A percentile compares a stretch with the other conserved stretches of the same genome.
phyloP scores from a whole-genome alignment of 2,329 filamentous ascomycete species.

The Ceratocystis papillata region DNA sequence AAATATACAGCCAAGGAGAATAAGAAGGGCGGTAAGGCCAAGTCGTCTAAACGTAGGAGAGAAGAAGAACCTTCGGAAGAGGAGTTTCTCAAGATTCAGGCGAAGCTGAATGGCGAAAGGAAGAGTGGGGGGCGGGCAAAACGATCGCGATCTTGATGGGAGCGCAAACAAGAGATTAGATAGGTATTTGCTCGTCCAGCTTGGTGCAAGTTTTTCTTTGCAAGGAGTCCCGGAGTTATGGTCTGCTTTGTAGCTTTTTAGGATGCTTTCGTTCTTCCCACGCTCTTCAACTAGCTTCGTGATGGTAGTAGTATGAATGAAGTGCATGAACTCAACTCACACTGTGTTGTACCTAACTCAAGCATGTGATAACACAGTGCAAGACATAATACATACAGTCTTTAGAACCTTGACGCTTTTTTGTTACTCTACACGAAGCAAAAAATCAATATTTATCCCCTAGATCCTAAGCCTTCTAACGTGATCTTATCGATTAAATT shows the following conservation, averaged over 20 bases:
- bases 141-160: constrained; percentile 8
- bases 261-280: neutral
- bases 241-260: neutral
- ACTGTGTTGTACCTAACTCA: neutral
- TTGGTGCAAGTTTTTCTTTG: neutral
- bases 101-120: constrained; percentile 33
- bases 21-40: constrained; percentile 30
- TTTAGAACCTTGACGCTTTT: neutral
- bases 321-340: neutral
- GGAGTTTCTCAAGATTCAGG: constrained; percentile 35
- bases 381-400: neutral
- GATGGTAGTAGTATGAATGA: no score
- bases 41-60: constrained; percentile 34
- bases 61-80: constrained; percentile 52
- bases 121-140: constrained; percentile 26
- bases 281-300: no score
- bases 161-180: neutral
- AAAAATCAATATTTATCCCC: neutral
- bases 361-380: neutral
- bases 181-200: neutral
- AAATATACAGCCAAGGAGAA: constrained; percentile 53
- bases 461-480: no score
- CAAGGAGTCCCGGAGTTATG: neutral
- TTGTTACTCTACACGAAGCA: neutral
- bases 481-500: no score